Conservation (phyloP, 805 yeast species). For the Saccharomycopsis fodiens region DNA sequence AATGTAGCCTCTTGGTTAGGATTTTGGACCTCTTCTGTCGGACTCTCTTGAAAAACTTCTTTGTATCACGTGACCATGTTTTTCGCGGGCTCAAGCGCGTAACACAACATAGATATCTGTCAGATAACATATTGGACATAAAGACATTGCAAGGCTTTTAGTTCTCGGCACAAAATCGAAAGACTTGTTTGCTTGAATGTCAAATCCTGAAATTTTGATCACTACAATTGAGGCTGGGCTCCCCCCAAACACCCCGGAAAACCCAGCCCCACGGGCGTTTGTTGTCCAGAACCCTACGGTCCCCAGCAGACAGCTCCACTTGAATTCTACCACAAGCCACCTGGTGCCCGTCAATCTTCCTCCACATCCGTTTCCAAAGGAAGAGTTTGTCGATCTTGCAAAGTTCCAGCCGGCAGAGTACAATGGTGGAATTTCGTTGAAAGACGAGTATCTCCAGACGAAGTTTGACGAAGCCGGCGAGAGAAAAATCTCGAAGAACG, state of each 20-base stretch:
- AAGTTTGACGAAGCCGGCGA: conserved; percentile 18
- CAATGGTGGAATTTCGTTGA: conserved; percentile 3
- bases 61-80: no score
- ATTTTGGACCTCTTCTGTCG: no score
- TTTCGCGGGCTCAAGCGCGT: no score
- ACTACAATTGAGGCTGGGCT: conserved; percentile 15
- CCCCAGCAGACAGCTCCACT: conserved; percentile 5
- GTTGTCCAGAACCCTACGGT: conserved; percentile 16
- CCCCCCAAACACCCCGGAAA: conserved; percentile 16
- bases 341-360: conserved; percentile 19
- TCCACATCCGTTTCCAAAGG: conserved; percentile 15
- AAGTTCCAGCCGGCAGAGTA: conserved; percentile 11
- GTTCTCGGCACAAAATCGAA: no score
- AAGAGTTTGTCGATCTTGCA: conserved; percentile 11
- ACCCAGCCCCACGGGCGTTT: conserved; percentile 16
- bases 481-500: conserved; percentile 20
- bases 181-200: no score
- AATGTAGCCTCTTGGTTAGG: no score
- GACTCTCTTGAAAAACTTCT: no score
- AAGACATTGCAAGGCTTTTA: no score
- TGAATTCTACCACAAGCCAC: conserved; percentile 7
- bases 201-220: conserved; percentile 1
- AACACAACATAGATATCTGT: no score
- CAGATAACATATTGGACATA: no score
- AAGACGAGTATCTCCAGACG: conserved; percentile 18